Evolutionary conservation across 495 filamentous ascomycete species (phyloP).

Genomic region (Trichoderma reesei): DNA sequence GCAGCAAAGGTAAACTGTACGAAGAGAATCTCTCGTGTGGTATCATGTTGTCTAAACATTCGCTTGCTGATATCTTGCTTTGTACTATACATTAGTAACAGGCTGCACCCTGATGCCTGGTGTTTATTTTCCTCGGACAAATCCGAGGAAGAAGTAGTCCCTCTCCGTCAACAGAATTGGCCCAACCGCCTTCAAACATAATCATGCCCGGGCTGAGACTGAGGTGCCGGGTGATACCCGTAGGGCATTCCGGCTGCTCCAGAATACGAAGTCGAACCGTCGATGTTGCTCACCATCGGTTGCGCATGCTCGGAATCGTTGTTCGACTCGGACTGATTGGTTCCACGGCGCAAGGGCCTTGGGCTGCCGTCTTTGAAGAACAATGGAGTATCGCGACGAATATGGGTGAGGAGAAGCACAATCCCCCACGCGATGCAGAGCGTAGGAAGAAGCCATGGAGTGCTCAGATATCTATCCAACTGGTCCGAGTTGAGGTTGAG

Average conservation of each 20-base stretch:
- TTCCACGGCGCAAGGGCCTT: not conserved
- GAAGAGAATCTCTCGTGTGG: too few relatives aligned
- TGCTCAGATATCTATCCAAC: conserved; percentile 18
- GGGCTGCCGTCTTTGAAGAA: conserved; percentile 15
- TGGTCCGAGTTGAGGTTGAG: conserved; percentile 18
- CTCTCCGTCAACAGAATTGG: not conserved
- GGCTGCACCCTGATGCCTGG: too few relatives aligned
- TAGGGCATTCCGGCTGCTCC: not conserved
- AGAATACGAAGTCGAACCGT: not conserved
- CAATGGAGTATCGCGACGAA: conserved; percentile 22
- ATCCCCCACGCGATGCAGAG: conserved; percentile 25
- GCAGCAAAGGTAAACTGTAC: too few relatives aligned
- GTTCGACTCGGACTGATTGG: not conserved
- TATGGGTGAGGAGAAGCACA: conserved; percentile 27
- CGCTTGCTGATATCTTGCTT: too few relatives aligned
- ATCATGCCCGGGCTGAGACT: not conserved
- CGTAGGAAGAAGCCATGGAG: conserved; percentile 31
- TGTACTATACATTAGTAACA: too few relatives aligned
- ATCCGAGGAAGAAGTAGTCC: not conserved
- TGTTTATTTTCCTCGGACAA: too few relatives aligned
- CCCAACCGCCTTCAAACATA: not conserved
- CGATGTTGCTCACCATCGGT: not conserved
- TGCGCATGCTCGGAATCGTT: not conserved
- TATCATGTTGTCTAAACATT: too few relatives aligned
- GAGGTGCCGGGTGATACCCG: not conserved